Conservation (phyloP, 148 eudicot genomes). For the Rhododendron simsii region DNA sequence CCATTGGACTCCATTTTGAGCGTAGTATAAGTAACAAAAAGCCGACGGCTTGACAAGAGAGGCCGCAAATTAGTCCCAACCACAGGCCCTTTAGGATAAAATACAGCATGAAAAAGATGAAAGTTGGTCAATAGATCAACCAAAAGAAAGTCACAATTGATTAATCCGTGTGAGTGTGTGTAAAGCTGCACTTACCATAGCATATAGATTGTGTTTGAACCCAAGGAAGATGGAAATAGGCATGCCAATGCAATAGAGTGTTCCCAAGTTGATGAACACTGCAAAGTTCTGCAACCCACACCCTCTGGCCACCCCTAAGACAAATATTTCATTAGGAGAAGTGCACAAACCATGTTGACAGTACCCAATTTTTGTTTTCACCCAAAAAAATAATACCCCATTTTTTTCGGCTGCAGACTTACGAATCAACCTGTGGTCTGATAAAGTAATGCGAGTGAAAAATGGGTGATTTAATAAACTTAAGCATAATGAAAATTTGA, state of each 20-base stretch:
- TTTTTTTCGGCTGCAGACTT: too few species aligned
- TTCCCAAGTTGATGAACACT: conserved; percentile 53
- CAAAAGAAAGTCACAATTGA: too few species aligned
- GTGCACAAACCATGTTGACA: too few species aligned
- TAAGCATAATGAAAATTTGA: not conserved
- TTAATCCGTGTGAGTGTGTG: too few species aligned
- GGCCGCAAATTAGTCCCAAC: conserved; percentile 59
- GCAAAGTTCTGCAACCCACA: conserved; percentile 85
- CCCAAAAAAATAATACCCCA: too few species aligned
- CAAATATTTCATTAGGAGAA: not conserved
- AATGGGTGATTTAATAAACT: too few species aligned
- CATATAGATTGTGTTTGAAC: conserved; percentile 49
- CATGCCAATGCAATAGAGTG: conserved; percentile 70
- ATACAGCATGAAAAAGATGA: not conserved
- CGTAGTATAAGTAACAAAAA: conserved; percentile 36
- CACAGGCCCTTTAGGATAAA: conserved; percentile 50
- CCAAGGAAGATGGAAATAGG: conserved; percentile 60
- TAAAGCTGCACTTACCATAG: conserved; percentile 31
- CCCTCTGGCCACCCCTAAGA: conserved; percentile 82
- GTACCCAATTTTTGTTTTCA: too few species aligned
- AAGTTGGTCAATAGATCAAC: not conserved
- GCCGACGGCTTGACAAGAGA: conserved; percentile 31
- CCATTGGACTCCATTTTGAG: conserved; percentile 36
- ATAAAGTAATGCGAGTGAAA: too few species aligned
- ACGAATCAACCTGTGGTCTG: too few species aligned